phyloP scores from a whole-genome alignment of 73 alveolate species.

The Symbiodinium natans region DNA sequence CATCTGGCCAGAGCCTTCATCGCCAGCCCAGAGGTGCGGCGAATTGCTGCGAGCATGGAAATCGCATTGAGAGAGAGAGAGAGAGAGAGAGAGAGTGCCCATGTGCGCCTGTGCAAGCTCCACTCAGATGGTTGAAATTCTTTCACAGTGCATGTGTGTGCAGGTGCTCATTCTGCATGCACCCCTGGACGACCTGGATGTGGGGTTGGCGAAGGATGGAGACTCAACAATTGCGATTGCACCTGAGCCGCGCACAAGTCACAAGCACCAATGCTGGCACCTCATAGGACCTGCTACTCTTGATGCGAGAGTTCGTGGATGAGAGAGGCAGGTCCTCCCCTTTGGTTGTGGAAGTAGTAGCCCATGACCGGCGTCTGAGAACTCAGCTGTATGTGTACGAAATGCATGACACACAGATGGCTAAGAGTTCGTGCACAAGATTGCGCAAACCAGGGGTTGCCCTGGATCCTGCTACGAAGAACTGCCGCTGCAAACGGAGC shows the following conservation, averaged over 20 bases:
- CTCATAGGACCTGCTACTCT: slow-evolving; percentile 14
- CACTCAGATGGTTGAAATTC: background rate
- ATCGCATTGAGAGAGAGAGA: too few relatives aligned
- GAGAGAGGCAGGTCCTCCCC: slow-evolving; percentile 2
- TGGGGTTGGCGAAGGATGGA: slow-evolving; percentile 24
- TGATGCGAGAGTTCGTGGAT: slow-evolving; percentile 79
- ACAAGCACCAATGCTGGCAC: background rate
- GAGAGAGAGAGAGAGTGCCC: too few relatives aligned
- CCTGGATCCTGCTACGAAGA: slow-evolving; percentile 16
- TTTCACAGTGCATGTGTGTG: background rate
- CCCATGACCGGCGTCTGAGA: too few relatives aligned
- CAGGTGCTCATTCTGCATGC: slow-evolving; percentile 59
- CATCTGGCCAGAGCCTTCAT: slow-evolving; percentile 56
- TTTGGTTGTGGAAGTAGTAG: too few relatives aligned
- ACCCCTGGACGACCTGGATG: slow-evolving; percentile 43
- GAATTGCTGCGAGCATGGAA: too few relatives aligned
- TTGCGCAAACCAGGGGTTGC: background rate
- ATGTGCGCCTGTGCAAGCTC: too few relatives aligned
- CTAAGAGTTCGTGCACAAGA: background rate
- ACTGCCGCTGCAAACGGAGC: slow-evolving; percentile 41
- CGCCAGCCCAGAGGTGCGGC: slow-evolving; percentile 55
- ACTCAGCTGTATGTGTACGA: too few relatives aligned
- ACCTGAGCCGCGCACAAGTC: background rate
- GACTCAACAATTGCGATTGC: background rate
- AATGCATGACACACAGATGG: too few relatives aligned